Conservation (phyloP, 2,329 filamentous ascomycete species). For the Colletotrichum sp. region DNA sequence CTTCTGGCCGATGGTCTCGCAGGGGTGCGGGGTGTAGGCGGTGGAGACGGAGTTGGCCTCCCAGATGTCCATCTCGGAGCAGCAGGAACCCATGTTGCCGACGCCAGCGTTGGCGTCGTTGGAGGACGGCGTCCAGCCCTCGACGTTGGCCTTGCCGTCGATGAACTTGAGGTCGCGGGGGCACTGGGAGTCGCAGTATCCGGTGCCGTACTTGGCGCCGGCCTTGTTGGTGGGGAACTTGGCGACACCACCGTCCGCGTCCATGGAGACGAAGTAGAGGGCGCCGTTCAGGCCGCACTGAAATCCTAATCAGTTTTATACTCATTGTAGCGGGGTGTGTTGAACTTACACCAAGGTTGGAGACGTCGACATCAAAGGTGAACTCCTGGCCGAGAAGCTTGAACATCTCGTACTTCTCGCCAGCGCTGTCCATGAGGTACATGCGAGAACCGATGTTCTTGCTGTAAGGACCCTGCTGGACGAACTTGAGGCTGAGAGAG, state of each 20-base stretch:
- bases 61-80: constrained; percentile 67
- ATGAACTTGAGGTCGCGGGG: constrained; percentile 62
- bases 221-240: constrained; percentile 56
- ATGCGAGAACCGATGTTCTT: constrained; percentile 60
- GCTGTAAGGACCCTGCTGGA: constrained; percentile 54
- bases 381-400: constrained; percentile 65
- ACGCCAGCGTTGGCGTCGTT: constrained; percentile 60
- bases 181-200: constrained; percentile 58
- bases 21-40: constrained; percentile 71
- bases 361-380: constrained; percentile 75
- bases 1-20: constrained; percentile 52
- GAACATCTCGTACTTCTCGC: constrained; percentile 56
- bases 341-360: constrained; percentile 51
- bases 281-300: constrained; percentile 76
- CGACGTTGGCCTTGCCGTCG: constrained; percentile 59
- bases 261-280: constrained; percentile 70
- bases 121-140: constrained; percentile 53
- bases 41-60: constrained; percentile 71
- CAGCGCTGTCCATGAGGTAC: constrained; percentile 67
- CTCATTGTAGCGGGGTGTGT: no score
- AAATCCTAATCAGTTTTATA: background rate
- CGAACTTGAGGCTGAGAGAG: constrained; percentile 60
- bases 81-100: constrained; percentile 60
- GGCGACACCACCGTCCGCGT: constrained; percentile 57
- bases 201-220: constrained; percentile 65